Evolutionary conservation across 1,284 basidiomycete species (phyloP).

Genomic region (Leucocoprinus gongylophorus): DNA sequence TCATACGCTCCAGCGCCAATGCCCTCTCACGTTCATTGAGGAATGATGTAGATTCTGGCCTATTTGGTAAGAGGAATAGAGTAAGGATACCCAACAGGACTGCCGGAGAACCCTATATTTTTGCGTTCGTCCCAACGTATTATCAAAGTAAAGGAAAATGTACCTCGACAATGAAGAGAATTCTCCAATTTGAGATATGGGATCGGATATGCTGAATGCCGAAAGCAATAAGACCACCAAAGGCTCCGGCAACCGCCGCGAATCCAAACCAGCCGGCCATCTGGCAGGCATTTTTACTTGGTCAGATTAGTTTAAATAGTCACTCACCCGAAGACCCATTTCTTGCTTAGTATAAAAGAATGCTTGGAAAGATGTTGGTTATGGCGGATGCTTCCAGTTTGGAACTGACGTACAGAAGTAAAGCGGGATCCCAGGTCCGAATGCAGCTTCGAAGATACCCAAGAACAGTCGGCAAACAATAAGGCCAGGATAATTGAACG

Average conservation of each 20-base stretch:
- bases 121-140: not conserved
- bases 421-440: slow-evolving; percentile 65
- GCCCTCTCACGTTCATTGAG: slow-evolving; percentile 67
- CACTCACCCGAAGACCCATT: slow-evolving; percentile 51
- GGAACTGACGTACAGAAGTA: slow-evolving; percentile 54
- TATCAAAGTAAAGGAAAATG: slow-evolving; percentile 8
- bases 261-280: slow-evolving; percentile 77
- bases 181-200: slow-evolving; percentile 51
- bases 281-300: slow-evolving; percentile 14
- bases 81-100: slow-evolving; percentile 63
- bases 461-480: slow-evolving; percentile 54
- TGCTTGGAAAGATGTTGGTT: slow-evolving; percentile 34
- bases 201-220: slow-evolving; percentile 54
- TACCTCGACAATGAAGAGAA: slow-evolving; percentile 75
- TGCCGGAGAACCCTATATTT: slow-evolving; percentile 51
- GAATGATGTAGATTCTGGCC: slow-evolving; percentile 70
- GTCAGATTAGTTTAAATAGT: not conserved
- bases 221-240: slow-evolving; percentile 69
- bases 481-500: slow-evolving; percentile 51
- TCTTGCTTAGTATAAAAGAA: slow-evolving; percentile 72
- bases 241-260: slow-evolving; percentile 72
- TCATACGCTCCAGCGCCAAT: slow-evolving; percentile 69
- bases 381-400: not conserved
- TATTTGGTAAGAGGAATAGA: slow-evolving; percentile 62
- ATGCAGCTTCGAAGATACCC: slow-evolving; percentile 67